These are phyloP conservation scores for Nidularia sp. DNA, from an alignment of 768 basidiomycete species.

Conservation along the genomic window DNA sequence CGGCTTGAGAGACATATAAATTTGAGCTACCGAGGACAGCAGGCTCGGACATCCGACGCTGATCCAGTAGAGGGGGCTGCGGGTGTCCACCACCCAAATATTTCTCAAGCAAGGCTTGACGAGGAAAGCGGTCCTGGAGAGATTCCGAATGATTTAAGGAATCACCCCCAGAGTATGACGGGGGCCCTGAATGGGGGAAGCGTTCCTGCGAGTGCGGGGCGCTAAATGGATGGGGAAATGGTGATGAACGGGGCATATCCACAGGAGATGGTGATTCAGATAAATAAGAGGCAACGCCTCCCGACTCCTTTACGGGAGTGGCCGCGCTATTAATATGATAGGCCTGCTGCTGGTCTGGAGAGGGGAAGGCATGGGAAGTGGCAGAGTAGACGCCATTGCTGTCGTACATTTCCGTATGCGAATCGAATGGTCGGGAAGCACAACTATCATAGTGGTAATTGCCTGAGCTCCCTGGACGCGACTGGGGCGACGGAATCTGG, in stretches of 20 bases:
- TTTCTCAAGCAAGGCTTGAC: slow-evolving; percentile 22
- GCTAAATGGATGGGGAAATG: slow-evolving; percentile 34
- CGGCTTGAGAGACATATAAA: slow-evolving; percentile 30
- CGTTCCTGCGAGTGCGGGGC: slow-evolving; percentile 41
- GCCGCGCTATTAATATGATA: slow-evolving; percentile 22
- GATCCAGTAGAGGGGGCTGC: slow-evolving; percentile 40
- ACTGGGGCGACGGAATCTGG: slow-evolving; percentile 20
- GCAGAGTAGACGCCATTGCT: slow-evolving; percentile 14
- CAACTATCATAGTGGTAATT: slow-evolving; percentile 26
- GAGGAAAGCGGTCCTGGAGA: slow-evolving; percentile 35
- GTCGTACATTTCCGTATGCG: slow-evolving; percentile 26
- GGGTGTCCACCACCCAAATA: slow-evolving; percentile 27
- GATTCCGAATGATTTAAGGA: slow-evolving; percentile 29
- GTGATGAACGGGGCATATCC: slow-evolving; percentile 30
- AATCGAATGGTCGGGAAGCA: slow-evolving; percentile 22
- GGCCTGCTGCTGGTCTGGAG: slow-evolving; percentile 2
- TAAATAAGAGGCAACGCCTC: slow-evolving; percentile 18
- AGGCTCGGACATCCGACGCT: slow-evolving; percentile 70
- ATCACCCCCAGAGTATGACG: slow-evolving; percentile 37
- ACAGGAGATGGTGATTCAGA: slow-evolving; percentile 42
- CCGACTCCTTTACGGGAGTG: slow-evolving; percentile 18
- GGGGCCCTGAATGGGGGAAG: slow-evolving; percentile 36
- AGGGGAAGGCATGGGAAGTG: slow-evolving; percentile 9
- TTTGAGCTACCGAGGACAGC: slow-evolving; percentile 37
- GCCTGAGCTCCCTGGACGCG: slow-evolving; percentile 21